phyloP scores from a whole-genome alignment of 106 monocot genomes.

The Allium sativum region DNA sequence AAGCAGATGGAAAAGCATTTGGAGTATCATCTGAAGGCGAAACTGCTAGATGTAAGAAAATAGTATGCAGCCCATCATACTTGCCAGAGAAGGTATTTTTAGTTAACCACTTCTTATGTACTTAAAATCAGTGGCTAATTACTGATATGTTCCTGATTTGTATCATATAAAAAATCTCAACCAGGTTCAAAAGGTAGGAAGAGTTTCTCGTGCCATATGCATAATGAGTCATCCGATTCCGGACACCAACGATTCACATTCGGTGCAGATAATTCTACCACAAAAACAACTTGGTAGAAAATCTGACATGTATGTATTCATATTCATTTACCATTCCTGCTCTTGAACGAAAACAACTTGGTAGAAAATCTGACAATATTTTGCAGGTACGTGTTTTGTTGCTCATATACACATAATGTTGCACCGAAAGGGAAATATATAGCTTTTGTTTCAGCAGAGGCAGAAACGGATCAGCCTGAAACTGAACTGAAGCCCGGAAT shows the following conservation, averaged over 20 bases:
- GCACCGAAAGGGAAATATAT: conserved; percentile 52
- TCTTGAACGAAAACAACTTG: too few relatives aligned
- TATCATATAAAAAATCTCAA: too few relatives aligned
- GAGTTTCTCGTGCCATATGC: conserved; percentile 68
- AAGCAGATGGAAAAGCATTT: conserved; percentile 51
- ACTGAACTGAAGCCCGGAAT: conserved; percentile 39
- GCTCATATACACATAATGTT: conserved; percentile 48
- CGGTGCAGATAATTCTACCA: conserved; percentile 79
- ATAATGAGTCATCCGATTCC: conserved; percentile 82
- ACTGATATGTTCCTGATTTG: neutral
- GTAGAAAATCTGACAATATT: too few relatives aligned
- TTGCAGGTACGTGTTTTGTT: conserved; percentile 76
- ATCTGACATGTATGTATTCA: conserved; percentile 58
- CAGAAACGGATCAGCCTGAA: conserved; percentile 37
- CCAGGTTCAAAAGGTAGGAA: conserved; percentile 76
- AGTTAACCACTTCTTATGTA: neutral
- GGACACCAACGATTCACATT: conserved; percentile 58
- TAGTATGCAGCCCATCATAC: conserved; percentile 80
- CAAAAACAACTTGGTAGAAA: conserved; percentile 66
- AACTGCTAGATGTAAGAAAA: conserved; percentile 65
- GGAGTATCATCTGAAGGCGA: conserved; percentile 81
- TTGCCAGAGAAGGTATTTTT: conserved; percentile 52
- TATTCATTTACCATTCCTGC: neutral
- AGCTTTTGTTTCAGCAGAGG: conserved; percentile 52
- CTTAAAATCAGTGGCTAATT: neutral